Base-by-base conservation (phyloP, 1,284 basidiomycete genomes). In the Sutorius eximius region DNA sequence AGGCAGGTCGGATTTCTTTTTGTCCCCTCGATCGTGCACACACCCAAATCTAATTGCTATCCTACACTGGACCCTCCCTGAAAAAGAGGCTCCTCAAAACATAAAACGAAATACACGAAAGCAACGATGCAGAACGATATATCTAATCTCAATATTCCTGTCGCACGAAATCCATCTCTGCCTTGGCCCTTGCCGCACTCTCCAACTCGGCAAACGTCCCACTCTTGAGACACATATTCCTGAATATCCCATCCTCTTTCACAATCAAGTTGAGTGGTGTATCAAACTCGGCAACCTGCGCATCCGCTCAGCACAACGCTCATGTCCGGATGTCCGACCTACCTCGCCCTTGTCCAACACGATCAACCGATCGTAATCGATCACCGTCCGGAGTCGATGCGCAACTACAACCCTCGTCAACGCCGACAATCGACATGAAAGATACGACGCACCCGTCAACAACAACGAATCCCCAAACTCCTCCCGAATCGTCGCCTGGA, bases 221-320 rank as follows among this genome's bases (percentile, higher is more conserved):
- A 53, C 88, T 93, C 73, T 91, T 89, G 60, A 92, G 71, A 61
- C 91, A 93, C 83, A 95, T 88, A 30, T 74, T 79, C 60, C 88
- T 80, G 73, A 94, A 94, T 16, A 89, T 79, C 0, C 91, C 87
- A 42, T 79, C 80, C 49, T 89, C 82, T 61, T 86, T 89, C 45
- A 81, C 77, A 18, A 95, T 85, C 60, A 95, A 72, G 51, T 83
- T 85, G 69, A 81, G 79, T 0, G 93, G 93, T 0, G 91, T 92
- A 67, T 93, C 94, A 58, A 89, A 89, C 70, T 96, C 93, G 9
- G 77, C 83, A 38, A 94, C 74, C 75, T 82, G 13, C 7, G 1
- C 11, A 12, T 5, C 3, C 3, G 1, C 3, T 47, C 24, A 59
- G 34, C 22, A 38, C 32, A 50, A 52, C 40, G 20, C 5, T 20